phyloP scores from a whole-genome alignment of 2,329 filamentous ascomycete genomes.

The Penicillium italicum region DNA sequence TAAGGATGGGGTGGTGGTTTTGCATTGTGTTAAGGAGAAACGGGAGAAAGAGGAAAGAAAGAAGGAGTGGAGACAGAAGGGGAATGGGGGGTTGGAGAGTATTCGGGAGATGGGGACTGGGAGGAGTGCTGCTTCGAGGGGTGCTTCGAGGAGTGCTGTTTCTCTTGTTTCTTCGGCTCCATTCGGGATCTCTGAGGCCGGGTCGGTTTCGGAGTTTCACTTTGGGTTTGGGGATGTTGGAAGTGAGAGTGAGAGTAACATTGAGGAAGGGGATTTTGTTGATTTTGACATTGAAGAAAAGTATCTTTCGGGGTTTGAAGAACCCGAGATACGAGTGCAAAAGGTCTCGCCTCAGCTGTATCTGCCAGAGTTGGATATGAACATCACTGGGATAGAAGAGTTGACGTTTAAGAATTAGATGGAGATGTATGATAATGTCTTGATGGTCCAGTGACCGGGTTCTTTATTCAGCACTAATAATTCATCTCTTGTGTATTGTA shows the following conservation, averaged over 20 bases:
- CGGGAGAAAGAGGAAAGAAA: neutral
- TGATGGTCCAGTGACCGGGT: neutral
- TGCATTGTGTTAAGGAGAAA: slow-evolving; percentile 14
- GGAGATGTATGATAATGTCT: neutral
- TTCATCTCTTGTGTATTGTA: slow-evolving; percentile 8
- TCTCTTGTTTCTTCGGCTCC: neutral
- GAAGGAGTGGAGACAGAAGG: neutral
- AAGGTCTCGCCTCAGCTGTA: slow-evolving; percentile 17
- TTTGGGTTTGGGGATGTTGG: slow-evolving; percentile 19
- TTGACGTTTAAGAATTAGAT: slow-evolving; percentile 11
- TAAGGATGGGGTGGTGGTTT: neutral
- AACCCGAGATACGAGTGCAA: slow-evolving; percentile 5
- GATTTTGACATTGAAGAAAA: neutral
- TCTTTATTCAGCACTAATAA: slow-evolving; percentile 4
- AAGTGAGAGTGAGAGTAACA: slow-evolving; percentile 17
- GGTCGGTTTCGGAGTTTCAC: slow-evolving; percentile 21
- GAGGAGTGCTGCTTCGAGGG: neutral
- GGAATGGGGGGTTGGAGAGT: neutral
- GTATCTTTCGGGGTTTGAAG: neutral
- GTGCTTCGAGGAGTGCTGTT: neutral
- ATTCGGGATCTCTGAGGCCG: neutral
- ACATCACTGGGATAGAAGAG: slow-evolving; percentile 16
- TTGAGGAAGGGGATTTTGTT: neutral
- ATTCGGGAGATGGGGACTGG: neutral
- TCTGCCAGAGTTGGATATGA: slow-evolving; percentile 17